Conservation (phyloP, 1,284 basidiomycete genomes). For the Vanrija humicola region DNA sequence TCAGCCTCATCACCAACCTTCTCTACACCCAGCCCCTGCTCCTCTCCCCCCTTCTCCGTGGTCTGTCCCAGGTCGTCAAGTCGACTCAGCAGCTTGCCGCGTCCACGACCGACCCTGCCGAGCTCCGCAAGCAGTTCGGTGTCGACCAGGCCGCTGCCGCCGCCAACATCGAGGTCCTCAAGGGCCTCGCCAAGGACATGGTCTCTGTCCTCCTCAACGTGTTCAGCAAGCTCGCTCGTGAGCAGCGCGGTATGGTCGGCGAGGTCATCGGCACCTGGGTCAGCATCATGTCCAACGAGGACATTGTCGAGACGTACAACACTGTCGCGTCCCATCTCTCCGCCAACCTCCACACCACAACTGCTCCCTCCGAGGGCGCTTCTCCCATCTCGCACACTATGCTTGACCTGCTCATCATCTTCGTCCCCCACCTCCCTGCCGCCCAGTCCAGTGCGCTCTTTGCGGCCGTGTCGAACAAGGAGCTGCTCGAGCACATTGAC, state of each 20-base stretch:
- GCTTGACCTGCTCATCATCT: slow-evolving; percentile 81
- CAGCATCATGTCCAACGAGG: slow-evolving; percentile 70
- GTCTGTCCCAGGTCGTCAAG: slow-evolving; percentile 74
- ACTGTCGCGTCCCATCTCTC: slow-evolving; percentile 76
- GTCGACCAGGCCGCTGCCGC: slow-evolving; percentile 59
- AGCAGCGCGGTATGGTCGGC: slow-evolving; percentile 76
- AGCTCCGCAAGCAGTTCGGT: slow-evolving; percentile 54
- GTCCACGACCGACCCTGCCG: slow-evolving; percentile 52
- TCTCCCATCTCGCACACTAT: slow-evolving; percentile 66
- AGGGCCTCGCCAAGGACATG: slow-evolving; percentile 81
- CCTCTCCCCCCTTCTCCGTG: slow-evolving; percentile 74
- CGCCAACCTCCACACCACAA: slow-evolving; percentile 58
- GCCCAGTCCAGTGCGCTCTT: slow-evolving; percentile 63
- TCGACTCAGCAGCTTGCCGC: slow-evolving; percentile 52
- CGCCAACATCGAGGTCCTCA: slow-evolving; percentile 69
- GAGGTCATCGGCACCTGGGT: slow-evolving; percentile 87
- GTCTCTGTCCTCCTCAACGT: slow-evolving; percentile 94
- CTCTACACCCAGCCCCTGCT: slow-evolving; percentile 84
- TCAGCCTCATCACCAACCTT: slow-evolving; percentile 83
- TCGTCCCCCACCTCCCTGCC: slow-evolving; percentile 71
- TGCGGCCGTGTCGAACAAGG: slow-evolving; percentile 49
- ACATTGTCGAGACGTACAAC: slow-evolving; percentile 71
- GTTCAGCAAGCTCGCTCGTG: slow-evolving; percentile 76
- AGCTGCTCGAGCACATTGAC: slow-evolving; percentile 59
- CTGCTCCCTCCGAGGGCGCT: slow-evolving; percentile 40